Evolutionary conservation across 345 rosid species (phyloP).

Genomic region (Sonneratia alba): DNA sequence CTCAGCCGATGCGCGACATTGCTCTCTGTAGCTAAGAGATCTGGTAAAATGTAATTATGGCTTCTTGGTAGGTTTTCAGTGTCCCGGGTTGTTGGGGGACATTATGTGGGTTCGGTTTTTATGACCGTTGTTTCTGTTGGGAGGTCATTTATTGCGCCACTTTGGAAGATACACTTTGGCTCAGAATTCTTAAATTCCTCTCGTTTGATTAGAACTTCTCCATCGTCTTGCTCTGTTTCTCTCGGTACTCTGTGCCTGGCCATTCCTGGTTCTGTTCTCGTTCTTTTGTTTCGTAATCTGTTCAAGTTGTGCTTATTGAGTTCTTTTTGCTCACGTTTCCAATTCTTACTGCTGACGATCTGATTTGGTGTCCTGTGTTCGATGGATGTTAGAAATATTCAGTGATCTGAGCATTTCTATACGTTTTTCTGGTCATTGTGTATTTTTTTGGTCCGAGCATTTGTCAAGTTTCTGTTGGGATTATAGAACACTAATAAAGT

Average conservation of each 20-base stretch:
- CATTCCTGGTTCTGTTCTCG: neutral
- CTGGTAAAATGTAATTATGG: neutral
- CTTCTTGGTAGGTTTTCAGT: slow-evolving; percentile 1
- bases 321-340: neutral
- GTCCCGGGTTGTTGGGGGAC: slow-evolving; percentile 1
- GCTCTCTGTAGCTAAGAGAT: neutral
- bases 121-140: neutral
- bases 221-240: neutral
- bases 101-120: neutral
- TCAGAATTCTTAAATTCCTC: neutral
- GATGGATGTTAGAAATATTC: neutral
- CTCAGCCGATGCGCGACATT: neutral
- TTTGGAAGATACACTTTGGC: neutral
- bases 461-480: neutral
- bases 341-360: neutral
- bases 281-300: neutral
- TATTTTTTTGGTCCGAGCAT: neutral
- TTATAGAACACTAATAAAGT: neutral
- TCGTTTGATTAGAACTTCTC: neutral
- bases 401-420: neutral
- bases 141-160: neutral
- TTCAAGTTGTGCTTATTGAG: neutral
- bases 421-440: neutral
- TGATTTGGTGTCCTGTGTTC: neutral
- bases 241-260: neutral